These are phyloP conservation scores for Arbutus unedo DNA, from an alignment of 148 eudicot species.

Conservation along the genomic window DNA sequence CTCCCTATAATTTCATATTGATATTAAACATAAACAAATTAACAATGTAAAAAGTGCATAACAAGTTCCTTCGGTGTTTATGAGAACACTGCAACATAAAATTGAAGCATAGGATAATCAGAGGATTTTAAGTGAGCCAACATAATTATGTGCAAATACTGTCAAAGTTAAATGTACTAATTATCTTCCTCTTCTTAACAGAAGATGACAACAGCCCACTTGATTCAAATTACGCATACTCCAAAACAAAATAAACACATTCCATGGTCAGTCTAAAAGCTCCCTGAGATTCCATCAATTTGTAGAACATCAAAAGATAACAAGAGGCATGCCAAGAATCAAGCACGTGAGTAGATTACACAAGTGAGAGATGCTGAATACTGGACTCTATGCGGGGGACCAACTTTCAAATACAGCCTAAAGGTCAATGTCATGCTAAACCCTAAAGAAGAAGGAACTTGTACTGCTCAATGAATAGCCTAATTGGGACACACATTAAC, in stretches of 20 bases:
- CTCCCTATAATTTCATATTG: background rate
- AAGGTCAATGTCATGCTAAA: background rate
- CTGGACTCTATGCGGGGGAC: no score
- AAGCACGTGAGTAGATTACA: no score
- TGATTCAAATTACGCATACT: background rate
- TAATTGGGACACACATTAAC: background rate
- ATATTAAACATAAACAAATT: background rate
- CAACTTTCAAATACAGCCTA: no score
- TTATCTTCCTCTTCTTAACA: background rate
- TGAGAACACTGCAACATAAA: background rate
- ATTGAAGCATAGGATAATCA: background rate
- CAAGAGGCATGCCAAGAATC: background rate
- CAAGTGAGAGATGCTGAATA: background rate
- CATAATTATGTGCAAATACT: background rate
- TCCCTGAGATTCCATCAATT: no score
- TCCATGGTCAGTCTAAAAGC: no score
- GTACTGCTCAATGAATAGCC: no score
- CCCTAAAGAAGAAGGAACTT: no score
- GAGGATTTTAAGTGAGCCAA: background rate
- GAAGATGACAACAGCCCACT: background rate
- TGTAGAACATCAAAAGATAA: background rate
- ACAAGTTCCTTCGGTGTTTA: background rate
- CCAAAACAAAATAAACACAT: background rate
- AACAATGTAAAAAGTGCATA: background rate
- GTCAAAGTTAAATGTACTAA: background rate